phyloP scores from a whole-genome alignment of 176 grass and related monocot genomes.

The Poa pratensis region DNA sequence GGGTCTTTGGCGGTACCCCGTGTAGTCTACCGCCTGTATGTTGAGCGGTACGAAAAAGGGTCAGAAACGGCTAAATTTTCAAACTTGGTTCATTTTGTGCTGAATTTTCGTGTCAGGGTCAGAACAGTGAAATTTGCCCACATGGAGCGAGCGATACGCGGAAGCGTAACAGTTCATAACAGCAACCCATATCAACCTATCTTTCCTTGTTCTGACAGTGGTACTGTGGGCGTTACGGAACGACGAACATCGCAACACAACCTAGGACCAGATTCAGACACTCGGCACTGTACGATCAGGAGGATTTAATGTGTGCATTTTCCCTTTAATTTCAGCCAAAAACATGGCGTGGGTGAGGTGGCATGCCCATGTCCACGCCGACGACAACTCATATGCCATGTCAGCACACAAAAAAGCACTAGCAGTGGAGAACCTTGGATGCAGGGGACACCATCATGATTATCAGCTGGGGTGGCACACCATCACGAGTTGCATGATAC shows the following conservation, averaged over 20 bases:
- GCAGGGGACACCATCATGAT: background rate
- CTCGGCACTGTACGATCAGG: no score
- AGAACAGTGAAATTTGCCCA: no score
- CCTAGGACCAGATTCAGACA: background rate
- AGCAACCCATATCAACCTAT: background rate
- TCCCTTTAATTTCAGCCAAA: background rate
- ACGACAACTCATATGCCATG: background rate
- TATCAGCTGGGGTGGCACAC: background rate
- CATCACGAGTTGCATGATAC: no score
- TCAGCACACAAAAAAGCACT: background rate
- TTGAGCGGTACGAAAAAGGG: no score
- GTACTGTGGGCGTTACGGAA: background rate
- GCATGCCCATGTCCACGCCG: background rate
- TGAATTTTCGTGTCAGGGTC: no score
- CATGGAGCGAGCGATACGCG: no score
- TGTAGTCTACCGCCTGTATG: no score
- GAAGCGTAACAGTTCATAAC: background rate
- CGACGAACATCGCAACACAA: background rate
- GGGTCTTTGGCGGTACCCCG: no score
- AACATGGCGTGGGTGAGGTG: background rate
- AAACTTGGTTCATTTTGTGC: no score
- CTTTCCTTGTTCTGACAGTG: background rate
- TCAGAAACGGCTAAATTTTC: no score
- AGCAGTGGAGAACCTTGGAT: background rate
- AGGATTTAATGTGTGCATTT: background rate